Evolutionary conservation across 129 eudicot species (phyloP).

Genomic region (Centella asiatica): DNA sequence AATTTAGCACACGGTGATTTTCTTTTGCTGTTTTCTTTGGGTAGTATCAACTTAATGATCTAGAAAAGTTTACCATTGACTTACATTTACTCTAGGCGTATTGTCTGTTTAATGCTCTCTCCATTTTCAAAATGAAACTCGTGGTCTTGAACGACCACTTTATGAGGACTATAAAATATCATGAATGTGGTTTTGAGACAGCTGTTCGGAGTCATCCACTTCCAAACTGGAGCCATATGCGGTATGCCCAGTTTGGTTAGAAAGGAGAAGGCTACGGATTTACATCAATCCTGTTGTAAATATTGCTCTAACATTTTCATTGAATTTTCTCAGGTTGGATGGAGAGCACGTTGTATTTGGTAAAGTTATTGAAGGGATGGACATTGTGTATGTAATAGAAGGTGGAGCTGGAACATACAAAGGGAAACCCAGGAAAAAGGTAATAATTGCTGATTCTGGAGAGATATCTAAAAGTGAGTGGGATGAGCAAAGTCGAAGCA

Average conservation of each 20-base stretch:
- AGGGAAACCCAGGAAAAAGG: slow-evolving; percentile 91
- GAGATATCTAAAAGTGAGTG: slow-evolving; percentile 68
- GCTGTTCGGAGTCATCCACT: neutral
- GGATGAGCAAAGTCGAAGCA: slow-evolving; percentile 31
- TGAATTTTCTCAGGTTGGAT: slow-evolving; percentile 52
- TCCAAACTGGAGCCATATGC: neutral
- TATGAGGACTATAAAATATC: too few relatives aligned
- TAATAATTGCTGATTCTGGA: slow-evolving; percentile 67
- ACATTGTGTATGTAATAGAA: slow-evolving; percentile 74
- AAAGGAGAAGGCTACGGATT: neutral
- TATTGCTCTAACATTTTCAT: neutral
- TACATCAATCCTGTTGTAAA: neutral
- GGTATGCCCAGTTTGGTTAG: neutral
- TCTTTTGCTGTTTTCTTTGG: neutral
- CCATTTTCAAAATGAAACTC: neutral
- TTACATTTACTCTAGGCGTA: neutral
- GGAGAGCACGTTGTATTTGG: slow-evolving; percentile 84
- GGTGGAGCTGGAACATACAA: slow-evolving; percentile 97
- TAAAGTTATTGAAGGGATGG: slow-evolving; percentile 86
- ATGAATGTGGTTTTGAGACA: too few relatives aligned
- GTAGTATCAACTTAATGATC: neutral
- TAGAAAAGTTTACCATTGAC: neutral
- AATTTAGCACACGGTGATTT: neutral
- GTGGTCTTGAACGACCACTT: neutral
- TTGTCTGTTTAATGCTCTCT: neutral